A percentile compares a stretch with the other conserved stretches of the same genome.
Evolutionary conservation across 2,329 filamentous ascomycete genomes (phyloP).

Genomic region (Lasiodiplodia gonubiensis): DNA sequence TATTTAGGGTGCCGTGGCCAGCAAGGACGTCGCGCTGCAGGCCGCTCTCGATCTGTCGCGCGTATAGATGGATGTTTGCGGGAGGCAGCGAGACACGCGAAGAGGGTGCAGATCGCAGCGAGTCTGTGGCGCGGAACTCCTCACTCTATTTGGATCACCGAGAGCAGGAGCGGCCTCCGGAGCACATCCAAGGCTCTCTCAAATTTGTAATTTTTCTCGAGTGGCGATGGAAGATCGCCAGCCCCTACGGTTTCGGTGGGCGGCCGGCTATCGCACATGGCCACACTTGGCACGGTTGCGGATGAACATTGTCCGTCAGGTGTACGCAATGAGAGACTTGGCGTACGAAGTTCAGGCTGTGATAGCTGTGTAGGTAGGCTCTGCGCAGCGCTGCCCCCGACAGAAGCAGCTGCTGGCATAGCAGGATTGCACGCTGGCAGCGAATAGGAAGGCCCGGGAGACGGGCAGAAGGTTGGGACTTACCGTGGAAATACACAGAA

Average conservation of each 20-base stretch:
- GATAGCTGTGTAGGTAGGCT: background rate
- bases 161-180: background rate
- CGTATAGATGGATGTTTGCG: background rate
- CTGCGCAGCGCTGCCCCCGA: background rate
- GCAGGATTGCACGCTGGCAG: background rate
- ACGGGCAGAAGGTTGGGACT: conserved; percentile 1
- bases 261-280: background rate
- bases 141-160: background rate
- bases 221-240: background rate
- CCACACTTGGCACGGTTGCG: background rate
- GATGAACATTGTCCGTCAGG: background rate
- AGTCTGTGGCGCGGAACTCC: background rate
- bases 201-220: background rate
- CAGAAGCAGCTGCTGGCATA: background rate
- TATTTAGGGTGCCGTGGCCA: background rate
- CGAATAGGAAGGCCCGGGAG: conserved; percentile 16
- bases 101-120: background rate
- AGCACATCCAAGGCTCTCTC: background rate
- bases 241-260: background rate
- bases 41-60: background rate
- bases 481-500: conserved; percentile 43
- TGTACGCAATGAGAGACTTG: background rate
- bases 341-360: background rate
- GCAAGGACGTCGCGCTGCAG: background rate
- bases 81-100: background rate